Base-by-base conservation (phyloP, 2,329 filamentous ascomycete species). In the Ceratocystis papillata region DNA sequence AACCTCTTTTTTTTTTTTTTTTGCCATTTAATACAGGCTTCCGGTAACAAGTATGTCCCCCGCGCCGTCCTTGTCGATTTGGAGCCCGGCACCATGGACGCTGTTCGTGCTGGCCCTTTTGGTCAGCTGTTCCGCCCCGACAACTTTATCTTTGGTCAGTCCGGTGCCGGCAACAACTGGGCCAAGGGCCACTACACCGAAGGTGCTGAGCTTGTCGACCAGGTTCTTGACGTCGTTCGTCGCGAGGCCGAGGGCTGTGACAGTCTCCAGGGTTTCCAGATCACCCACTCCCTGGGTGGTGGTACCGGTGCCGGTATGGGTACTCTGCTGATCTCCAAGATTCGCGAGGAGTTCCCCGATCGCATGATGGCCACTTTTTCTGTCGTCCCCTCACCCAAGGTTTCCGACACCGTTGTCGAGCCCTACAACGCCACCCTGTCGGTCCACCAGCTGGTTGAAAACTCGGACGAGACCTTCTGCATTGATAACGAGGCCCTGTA, bases 301-400 rank as follows among this genome's bases (percentile, higher is more conserved):
- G 94, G 94, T 87, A 99, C 94, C 75, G 94, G 94, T 91, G 93
- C 94, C 74, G 94, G 94, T 89, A 99, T 99, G 94, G 94, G 94
- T 82, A 99, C 94, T 69, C 87, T 99, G 75, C 82, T 99, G 78
- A 97, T 97, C 85, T 96, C 92, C 83, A 99, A 99, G 89, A 97
- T 97, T 79, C 94, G 94, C 75, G 94, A 99, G 83, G 94, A 97
- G 82, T 97, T 97, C 83, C 94, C 94, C 76, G 94, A 99, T 84
- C 90, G 94, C 76, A 99, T 99, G 94, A 99, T 97, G 94, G 92
- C 94, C 73, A 99, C 94, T 71, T 99, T 96, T 87, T 97, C 94
- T 74, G 94, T 99, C 75, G 88, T 97, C 70, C 94, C 94, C 75
- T 97, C 94, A 61, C 94, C 94, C 78, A 99, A 97, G 88, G 94